Conservation (phyloP, 1,139 yeast species). For the Kluyveromyces sp. region DNA sequence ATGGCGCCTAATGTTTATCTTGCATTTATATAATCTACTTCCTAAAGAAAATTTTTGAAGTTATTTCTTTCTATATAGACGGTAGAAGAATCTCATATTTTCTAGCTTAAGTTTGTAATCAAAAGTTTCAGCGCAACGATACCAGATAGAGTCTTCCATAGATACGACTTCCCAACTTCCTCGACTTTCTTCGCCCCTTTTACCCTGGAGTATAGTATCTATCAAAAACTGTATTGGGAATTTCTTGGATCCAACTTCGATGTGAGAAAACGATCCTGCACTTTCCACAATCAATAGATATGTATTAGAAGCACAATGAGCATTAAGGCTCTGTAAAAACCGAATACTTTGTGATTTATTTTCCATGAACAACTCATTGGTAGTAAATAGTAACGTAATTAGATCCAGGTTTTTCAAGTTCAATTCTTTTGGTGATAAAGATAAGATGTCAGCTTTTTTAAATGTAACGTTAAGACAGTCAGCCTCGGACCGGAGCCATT, state of each 20-base stretch:
- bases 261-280: constrained; percentile 85
- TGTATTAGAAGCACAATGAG: constrained; percentile 46
- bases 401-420: constrained; percentile 32
- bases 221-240: constrained; percentile 79
- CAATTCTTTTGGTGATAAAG: constrained; percentile 21
- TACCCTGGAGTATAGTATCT: constrained; percentile 63
- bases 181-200: constrained; percentile 34
- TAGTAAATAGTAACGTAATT: constrained; percentile 72
- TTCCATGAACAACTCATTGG: constrained; percentile 75
- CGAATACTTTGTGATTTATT: constrained; percentile 54
- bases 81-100: constrained; percentile 78
- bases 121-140: constrained; percentile 48
- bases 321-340: constrained; percentile 46
- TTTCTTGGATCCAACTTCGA: constrained; percentile 61
- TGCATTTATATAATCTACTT: no score
- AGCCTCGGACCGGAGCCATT: constrained; percentile 42
- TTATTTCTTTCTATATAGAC: constrained; percentile 52
- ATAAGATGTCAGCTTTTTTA: constrained; percentile 43
- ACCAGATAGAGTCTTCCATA: constrained; percentile 76
- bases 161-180: constrained; percentile 64
- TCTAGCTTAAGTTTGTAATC: constrained; percentile 68
- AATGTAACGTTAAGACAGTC: constrained; percentile 40
- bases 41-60: no score
- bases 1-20: no score
- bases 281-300: constrained; percentile 67